Conservation (phyloP, 2,329 filamentous ascomycete species). For the Stemphylium vesicarium region DNA sequence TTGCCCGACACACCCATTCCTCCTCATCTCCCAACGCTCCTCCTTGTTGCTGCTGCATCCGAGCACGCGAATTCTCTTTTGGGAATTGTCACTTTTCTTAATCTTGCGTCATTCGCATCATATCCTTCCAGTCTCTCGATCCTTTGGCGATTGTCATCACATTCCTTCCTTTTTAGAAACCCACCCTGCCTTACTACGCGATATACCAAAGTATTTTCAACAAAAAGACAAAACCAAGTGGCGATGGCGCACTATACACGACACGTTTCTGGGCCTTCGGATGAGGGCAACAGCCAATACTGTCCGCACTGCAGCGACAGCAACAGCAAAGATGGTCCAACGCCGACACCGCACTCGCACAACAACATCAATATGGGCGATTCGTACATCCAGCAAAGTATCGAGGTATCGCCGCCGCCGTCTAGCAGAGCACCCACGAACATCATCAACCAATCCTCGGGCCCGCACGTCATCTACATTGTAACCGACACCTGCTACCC, state of each 20-base stretch:
- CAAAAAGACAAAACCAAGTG: not conserved
- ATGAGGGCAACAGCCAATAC: not conserved
- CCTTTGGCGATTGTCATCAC: not conserved
- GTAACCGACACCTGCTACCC: conserved; percentile 31
- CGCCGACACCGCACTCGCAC: conserved; percentile 14
- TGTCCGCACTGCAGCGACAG: not conserved
- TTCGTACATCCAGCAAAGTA: conserved; percentile 15
- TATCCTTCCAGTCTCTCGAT: no score
- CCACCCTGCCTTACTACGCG: no score
- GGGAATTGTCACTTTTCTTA: not conserved
- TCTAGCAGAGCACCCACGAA: conserved; percentile 1
- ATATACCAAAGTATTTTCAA: no score
- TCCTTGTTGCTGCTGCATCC: not conserved
- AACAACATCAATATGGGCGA: conserved; percentile 1
- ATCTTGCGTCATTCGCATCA: no score
- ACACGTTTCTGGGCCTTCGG: not conserved
- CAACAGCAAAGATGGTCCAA: conserved; percentile 8
- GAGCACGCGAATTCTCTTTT: not conserved
- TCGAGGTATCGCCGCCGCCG: conserved; percentile 5
- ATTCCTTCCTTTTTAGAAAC: not conserved
- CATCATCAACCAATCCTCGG: not conserved
- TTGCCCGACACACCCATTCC: not conserved
- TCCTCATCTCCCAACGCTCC: not conserved
- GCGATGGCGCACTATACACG: conserved; percentile 6
- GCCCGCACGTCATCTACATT: conserved; percentile 25